Evolutionary conservation across 495 filamentous ascomycete species (phyloP), one percentile per base, ranked within the genome.

Genomic region (Echria macrotheca): DNA sequence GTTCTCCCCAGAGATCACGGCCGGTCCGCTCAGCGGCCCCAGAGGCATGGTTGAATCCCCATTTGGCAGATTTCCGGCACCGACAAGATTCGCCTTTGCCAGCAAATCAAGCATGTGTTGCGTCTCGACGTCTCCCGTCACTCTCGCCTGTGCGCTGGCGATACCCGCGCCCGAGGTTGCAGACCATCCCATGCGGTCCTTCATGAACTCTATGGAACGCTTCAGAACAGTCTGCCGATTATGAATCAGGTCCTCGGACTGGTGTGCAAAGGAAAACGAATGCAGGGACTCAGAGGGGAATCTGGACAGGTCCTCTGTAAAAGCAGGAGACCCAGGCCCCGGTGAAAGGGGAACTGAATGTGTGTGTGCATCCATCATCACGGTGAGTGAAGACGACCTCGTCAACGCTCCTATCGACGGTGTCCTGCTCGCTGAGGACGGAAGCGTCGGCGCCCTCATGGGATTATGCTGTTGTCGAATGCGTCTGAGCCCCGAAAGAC

Each of bases 191-290:
- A 95, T 75, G 48, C 84, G 89, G 62, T 96, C 91, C 59, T 87
- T 83, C 91, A 99, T 93, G 62, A 97, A 97, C 67, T 97, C 94
- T 52, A 98, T 85, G 11, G 90, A 94, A 45, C 90, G 76, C 63
- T 96, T 96, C 57, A 99, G 63, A 15, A 95, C 84, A 69, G 89
- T 96, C 61, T 97, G 94, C 38, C 94, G 80, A 60, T 74, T 96
- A 59, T 95, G 86, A 22, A 97, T 77, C 36, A 85, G 73, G 57
- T 96, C 91, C 60, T 95, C 91, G 4, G 91, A 90, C 66, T 95
- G 91, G 49, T 96, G 88, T 3, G 94, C 89, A 65, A 99, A 99
- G 24, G 94, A 97, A 69, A 99, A 99, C 0, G 94, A 97, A 63
- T 99, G 93, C 49, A 99, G 68, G 1, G 93, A 99, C 66, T 99